These are phyloP conservation scores for Nemophila menziesii DNA, from an alignment of 257 asterid genomes.

Conservation along the genomic window DNA sequence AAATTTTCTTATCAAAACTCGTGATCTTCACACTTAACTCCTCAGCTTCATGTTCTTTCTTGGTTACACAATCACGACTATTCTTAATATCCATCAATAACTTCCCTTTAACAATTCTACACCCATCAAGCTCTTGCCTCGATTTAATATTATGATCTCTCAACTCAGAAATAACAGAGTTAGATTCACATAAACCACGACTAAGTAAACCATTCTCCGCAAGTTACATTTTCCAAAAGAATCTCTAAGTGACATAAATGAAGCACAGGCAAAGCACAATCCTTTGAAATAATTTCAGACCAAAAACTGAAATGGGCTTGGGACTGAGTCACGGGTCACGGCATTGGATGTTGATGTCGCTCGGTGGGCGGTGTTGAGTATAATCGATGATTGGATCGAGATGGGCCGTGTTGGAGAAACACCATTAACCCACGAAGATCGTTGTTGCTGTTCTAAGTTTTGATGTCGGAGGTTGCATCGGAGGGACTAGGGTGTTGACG, in stretches of 20 bases:
- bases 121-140: slow-evolving; percentile 68
- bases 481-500: no score
- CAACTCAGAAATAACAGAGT: slow-evolving; percentile 51
- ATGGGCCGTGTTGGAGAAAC: no score
- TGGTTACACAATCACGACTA: slow-evolving; percentile 49
- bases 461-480: no score
- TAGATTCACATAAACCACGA: slow-evolving; percentile 67
- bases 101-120: slow-evolving; percentile 72
- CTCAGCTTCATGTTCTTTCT: slow-evolving; percentile 66
- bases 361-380: no score
- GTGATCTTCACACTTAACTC: slow-evolving; percentile 47
- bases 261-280: slow-evolving; percentile 74
- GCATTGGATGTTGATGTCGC: no score
- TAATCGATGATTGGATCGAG: no score
- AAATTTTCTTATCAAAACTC: slow-evolving; percentile 58
- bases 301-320: no score
- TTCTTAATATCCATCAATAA: slow-evolving; percentile 61
- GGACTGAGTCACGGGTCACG: no score
- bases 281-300: slow-evolving; percentile 86
- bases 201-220: slow-evolving; percentile 83
- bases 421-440: no score
- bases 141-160: slow-evolving; percentile 59
- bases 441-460: no score
- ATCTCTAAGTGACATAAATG: slow-evolving; percentile 90
- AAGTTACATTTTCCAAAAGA: slow-evolving; percentile 58